Base-by-base conservation (phyloP, 352 stramenopile genomes). In the Globisporangium spinosum region DNA sequence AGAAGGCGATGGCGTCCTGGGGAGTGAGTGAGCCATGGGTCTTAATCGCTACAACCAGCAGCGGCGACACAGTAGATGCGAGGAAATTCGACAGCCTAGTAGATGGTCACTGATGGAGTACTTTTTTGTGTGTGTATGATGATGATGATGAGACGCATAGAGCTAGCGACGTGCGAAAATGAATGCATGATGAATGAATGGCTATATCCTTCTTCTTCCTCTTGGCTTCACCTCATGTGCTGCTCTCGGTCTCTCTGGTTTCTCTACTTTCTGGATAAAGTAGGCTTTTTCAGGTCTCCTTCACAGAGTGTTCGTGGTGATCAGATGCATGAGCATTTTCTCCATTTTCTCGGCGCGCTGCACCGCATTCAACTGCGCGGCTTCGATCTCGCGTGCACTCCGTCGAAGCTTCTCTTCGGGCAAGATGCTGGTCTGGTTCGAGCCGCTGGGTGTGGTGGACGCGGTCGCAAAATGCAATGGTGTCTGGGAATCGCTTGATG, bases 331-430 rank as follows among this genome's bases (percentile, higher is more conserved):
- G 29, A 94, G 71, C 27, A 94, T 76, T 62, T 78, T 80, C 64
- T 91, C 82, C 85, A 92, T 90, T 35, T 78, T 84, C 64, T 91
- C 83, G 1, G 83, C 83, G 29, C 83, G 82, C 57, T 90, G 81
- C 0, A 54, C 55, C 12, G 82, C 78, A 53, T 82, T 87, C 53
- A 66, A 76, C 58, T 92, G 80, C 4, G 80, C 82, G 27, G 77
- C 64, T 47, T 94, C 85, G 12, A 77, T 62, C 27, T 91, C 80
- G 15, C 80, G 72, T 0, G 82, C 82, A 34, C 68, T 88, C 34
- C 83, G 76, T 69, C 85, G 83, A 25, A 89, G 64, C 8, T 70
- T 77, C 25, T 91, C 85, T 68, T 92, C 83, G 1, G 80, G 79
- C 20, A 89, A 77, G 1, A 69, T 47, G 58, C 64, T 83, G 40